Conservation (phyloP, 1,284 basidiomycete species). For the Trichosporon sp. region DNA sequence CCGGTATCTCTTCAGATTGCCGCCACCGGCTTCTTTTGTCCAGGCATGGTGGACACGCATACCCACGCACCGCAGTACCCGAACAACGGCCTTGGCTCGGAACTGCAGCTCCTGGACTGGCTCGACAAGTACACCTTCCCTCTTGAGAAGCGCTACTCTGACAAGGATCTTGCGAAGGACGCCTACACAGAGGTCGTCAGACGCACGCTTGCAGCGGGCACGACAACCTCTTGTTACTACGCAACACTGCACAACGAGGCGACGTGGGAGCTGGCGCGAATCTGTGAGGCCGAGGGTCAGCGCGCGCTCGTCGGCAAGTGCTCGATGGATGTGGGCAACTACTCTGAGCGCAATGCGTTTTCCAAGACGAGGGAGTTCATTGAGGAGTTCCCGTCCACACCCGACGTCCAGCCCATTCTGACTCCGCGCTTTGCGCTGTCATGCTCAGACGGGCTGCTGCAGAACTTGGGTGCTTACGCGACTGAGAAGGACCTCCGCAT, state of each 20-base stretch:
- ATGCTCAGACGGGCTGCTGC: slow-evolving; percentile 71
- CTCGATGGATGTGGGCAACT: slow-evolving; percentile 79
- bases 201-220: slow-evolving; percentile 73
- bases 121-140: slow-evolving; percentile 82
- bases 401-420: slow-evolving; percentile 59
- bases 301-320: slow-evolving; percentile 86
- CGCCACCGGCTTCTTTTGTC: slow-evolving; percentile 72
- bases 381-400: slow-evolving; percentile 57
- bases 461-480: slow-evolving; percentile 57
- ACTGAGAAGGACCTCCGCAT: slow-evolving; percentile 52
- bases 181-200: slow-evolving; percentile 70
- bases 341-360: slow-evolving; percentile 65
- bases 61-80: slow-evolving; percentile 86
- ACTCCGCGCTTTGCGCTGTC: slow-evolving; percentile 94
- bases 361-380: slow-evolving; percentile 62
- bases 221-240: slow-evolving; percentile 91
- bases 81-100: slow-evolving; percentile 66
- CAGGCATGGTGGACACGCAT: slow-evolving; percentile 86
- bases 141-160: slow-evolving; percentile 72
- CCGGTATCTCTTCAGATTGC: slow-evolving; percentile 50
- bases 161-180: slow-evolving; percentile 63
- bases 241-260: slow-evolving; percentile 75
- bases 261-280: slow-evolving; percentile 72
- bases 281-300: slow-evolving; percentile 67
- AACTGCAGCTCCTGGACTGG: slow-evolving; percentile 79